Conservation (phyloP, 2,329 filamentous ascomycete genomes). For the Hypocrella siamensis region DNA sequence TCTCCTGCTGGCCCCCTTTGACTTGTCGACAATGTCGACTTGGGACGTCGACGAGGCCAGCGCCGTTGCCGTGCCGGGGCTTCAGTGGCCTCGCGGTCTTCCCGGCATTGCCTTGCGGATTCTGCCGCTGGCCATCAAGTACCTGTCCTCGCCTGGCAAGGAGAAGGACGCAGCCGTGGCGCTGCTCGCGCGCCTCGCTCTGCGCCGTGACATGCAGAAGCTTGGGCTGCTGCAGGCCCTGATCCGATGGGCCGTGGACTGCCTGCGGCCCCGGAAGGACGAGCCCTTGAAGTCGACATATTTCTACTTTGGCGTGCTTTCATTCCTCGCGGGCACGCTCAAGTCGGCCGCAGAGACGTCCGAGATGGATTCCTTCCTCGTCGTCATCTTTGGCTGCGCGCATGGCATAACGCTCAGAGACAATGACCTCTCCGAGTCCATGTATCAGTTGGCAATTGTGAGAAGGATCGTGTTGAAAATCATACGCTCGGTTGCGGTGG, state of each 20-base stretch:
- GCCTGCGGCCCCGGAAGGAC: conserved; percentile 30
- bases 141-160: conserved; percentile 63
- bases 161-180: conserved; percentile 79
- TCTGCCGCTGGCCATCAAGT: conserved; percentile 53
- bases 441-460: conserved; percentile 61
- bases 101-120: conserved; percentile 58
- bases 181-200: conserved; percentile 65
- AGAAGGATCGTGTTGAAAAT: conserved; percentile 76
- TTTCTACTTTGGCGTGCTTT: conserved; percentile 61
- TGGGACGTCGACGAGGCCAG: conserved; percentile 30
- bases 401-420: conserved; percentile 39
- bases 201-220: conserved; percentile 76
- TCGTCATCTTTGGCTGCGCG: conserved; percentile 48
- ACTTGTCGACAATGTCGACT: conserved; percentile 71
- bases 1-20: conserved; percentile 74
- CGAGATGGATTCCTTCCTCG: conserved; percentile 54
- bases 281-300: conserved; percentile 41
- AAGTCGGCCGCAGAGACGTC: conserved; percentile 54
- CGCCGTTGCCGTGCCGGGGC: conserved; percentile 24
- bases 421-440: conserved; percentile 29
- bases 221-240: conserved; percentile 54
- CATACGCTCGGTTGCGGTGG: conserved; percentile 56
- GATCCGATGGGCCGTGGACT: conserved; percentile 53
- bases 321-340: conserved; percentile 63
- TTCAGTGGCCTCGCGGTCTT: conserved; percentile 41